Base-by-base conservation (phyloP, 2,329 filamentous ascomycete species). In the Fusarium concolor region DNA sequence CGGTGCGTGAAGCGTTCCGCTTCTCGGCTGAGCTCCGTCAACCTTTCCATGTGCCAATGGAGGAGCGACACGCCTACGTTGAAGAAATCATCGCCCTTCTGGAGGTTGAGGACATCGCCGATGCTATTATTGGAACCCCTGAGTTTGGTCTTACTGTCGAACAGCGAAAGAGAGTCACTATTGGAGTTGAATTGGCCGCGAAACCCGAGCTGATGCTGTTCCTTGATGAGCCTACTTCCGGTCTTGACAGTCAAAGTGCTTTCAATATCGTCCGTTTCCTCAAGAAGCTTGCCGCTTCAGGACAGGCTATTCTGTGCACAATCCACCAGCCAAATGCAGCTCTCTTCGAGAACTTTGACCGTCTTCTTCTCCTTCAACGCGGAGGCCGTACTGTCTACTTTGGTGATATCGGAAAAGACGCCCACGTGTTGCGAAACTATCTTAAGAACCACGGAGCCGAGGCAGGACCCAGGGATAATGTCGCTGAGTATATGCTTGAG, bases 291-390 rank as follows among this genome's bases (percentile, higher is more conserved):
- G 89, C 91, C 49, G 83, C 86, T n/a, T 91, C 91, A 4, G 94
- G 93, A 3, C 94, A 97, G 76, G 93, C 93, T 11, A 93, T 97
- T 70, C 85, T 97, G 5, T 96, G 93, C 80, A 97, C 94, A 0
- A 97, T 97, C 67, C 94, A 97, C 77, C 94, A 97, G 76, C 93
- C 94, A 2, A 95, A 94, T 69, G 92, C 92, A 17, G 89, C 92
- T 1, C 84, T 97, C 0, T 97, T 97, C 71, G 92, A 96, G 77
- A 91, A 94, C 78, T 97, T 97, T 69, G 93, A 97, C 76, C 87
- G 93, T 14, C 85, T 97, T 3, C 82, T 97, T 7, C 84, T 97
- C 4, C 85, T 97, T 3, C 89, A 95, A 78, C 86, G 87, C 39
- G 93, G 93, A 62, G 93, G 93, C 6, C 86, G 90, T 55, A 92